Percentiles rank a stretch among this genome's conserved stretches.
These are phyloP conservation scores for Ceratobasidium papillatum DNA, from an alignment of 1,284 basidiomycete genomes.

Conservation along the genomic window DNA sequence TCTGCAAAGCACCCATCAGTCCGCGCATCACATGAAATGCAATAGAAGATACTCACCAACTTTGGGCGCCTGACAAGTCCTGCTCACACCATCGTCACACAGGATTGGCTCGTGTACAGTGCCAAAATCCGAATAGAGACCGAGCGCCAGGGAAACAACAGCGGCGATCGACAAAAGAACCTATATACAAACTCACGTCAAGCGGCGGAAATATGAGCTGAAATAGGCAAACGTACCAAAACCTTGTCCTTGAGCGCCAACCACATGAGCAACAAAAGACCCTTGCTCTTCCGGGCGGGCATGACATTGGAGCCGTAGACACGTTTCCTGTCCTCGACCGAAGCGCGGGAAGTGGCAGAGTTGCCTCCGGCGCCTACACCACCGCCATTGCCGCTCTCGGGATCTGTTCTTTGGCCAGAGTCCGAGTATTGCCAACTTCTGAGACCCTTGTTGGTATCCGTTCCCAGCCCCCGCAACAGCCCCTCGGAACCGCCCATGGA, in stretches of 20 bases:
- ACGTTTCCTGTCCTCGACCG: slow-evolving; percentile 69
- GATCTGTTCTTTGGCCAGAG: slow-evolving; percentile 42
- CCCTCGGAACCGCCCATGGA: slow-evolving; percentile 78
- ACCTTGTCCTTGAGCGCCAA: slow-evolving; percentile 95
- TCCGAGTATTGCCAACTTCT: slow-evolving; percentile 37
- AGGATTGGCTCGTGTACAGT: slow-evolving; percentile 63
- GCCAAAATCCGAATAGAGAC: slow-evolving; percentile 93
- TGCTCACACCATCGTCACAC: slow-evolving; percentile 53
- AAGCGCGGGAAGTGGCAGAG: slow-evolving; percentile 62
- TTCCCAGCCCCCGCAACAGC: slow-evolving; percentile 79
- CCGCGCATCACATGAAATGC: slow-evolving; percentile 40
- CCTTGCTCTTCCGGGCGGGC: slow-evolving; percentile 81
- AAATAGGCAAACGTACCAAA: slow-evolving; percentile 62
- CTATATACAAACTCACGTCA: slow-evolving; percentile 54
- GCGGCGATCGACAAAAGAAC: slow-evolving; percentile 92
- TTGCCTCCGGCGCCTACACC: slow-evolving; percentile 46
- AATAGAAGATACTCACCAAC: slow-evolving; percentile 53
- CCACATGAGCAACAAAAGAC: slow-evolving; percentile 89
- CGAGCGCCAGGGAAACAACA: slow-evolving; percentile 90
- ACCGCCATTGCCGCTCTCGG: slow-evolving; percentile 37
- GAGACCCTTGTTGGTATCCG: slow-evolving; percentile 66
- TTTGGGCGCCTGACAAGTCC: slow-evolving; percentile 61
- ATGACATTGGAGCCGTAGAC: slow-evolving; percentile 88
- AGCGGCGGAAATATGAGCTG: slow-evolving; percentile 2
- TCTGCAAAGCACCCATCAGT: slow-evolving; percentile 58